Conservation (phyloP, 768 basidiomycete species). For the Phylloporus arenicola region DNA sequence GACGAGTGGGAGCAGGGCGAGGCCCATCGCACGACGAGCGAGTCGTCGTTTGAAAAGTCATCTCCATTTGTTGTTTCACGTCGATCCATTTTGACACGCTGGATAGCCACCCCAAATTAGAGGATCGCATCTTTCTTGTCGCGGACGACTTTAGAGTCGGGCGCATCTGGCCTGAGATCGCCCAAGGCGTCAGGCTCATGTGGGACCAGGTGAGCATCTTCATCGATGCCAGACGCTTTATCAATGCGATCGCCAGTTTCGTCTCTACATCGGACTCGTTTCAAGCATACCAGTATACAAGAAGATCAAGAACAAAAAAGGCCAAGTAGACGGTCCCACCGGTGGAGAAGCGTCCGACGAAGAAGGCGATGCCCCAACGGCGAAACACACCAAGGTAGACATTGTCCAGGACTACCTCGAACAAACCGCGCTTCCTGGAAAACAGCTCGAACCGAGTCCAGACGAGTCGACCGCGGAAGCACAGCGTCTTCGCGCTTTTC, state of each 20-base stretch:
- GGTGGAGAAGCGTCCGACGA: conserved; percentile 30
- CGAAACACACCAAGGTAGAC: conserved; percentile 14
- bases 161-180: conserved; percentile 28
- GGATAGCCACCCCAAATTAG: conserved; percentile 8
- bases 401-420: conserved; percentile 29
- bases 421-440: conserved; percentile 26
- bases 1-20: conserved; percentile 30
- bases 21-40: conserved; percentile 15
- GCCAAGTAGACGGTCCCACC: conserved; percentile 24
- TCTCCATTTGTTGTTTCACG: conserved; percentile 9
- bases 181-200: conserved; percentile 23
- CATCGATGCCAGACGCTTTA: background rate
- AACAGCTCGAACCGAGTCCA: conserved; percentile 21
- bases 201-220: conserved; percentile 27
- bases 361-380: conserved; percentile 21
- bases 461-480: conserved; percentile 10
- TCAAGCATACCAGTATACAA: conserved; percentile 28
- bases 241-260: conserved; percentile 21
- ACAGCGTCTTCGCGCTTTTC: conserved; percentile 42
- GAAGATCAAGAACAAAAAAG: conserved; percentile 20
- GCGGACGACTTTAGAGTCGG: conserved; percentile 30
- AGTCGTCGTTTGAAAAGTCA: conserved; percentile 26
- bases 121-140: conserved; percentile 24
- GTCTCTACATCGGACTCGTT: conserved; percentile 28
- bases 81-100: background rate